Percentiles rank a stretch among this genome's conserved stretches.
These are phyloP conservation scores for Neopestalotiopsis sp. DNA, from an alignment of 2,329 filamentous ascomycete genomes.

Conservation along the genomic window DNA sequence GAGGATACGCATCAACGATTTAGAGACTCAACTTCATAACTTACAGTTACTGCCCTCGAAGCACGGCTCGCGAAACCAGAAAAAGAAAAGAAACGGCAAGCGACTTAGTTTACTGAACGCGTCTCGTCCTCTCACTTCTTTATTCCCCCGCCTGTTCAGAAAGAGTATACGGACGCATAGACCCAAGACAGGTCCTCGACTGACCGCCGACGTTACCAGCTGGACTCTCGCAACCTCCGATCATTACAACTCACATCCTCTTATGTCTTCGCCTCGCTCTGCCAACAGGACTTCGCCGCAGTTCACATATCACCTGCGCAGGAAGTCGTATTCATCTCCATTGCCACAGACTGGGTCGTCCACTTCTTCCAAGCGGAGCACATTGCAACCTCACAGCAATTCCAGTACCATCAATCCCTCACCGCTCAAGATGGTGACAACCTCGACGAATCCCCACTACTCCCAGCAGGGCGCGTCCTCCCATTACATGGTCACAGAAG, in stretches of 20 bases:
- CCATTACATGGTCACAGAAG: slow-evolving; percentile 35
- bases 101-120: too few species aligned
- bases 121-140: neutral
- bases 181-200: neutral
- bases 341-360: slow-evolving; percentile 13
- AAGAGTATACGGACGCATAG: neutral
- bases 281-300: slow-evolving; percentile 33
- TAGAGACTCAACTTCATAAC: neutral
- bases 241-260: neutral
- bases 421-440: slow-evolving; percentile 40
- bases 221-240: neutral
- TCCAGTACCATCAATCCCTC: slow-evolving; percentile 35
- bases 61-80: too few species aligned
- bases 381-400: slow-evolving; percentile 12
- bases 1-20: neutral
- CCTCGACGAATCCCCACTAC: slow-evolving; percentile 32
- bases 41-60: neutral
- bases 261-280: slow-evolving; percentile 37
- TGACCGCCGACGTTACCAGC: neutral
- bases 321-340: slow-evolving; percentile 20
- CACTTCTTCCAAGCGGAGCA: slow-evolving; percentile 18
- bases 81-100: too few species aligned
- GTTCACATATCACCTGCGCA: slow-evolving; percentile 24
- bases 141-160: neutral
- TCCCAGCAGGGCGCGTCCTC: slow-evolving; percentile 31